Percentiles rank a stretch among this genome's conserved stretches.
phyloP scores from a whole-genome alignment of 768 basidiomycete species.

The Boletus rubroflammeus region DNA sequence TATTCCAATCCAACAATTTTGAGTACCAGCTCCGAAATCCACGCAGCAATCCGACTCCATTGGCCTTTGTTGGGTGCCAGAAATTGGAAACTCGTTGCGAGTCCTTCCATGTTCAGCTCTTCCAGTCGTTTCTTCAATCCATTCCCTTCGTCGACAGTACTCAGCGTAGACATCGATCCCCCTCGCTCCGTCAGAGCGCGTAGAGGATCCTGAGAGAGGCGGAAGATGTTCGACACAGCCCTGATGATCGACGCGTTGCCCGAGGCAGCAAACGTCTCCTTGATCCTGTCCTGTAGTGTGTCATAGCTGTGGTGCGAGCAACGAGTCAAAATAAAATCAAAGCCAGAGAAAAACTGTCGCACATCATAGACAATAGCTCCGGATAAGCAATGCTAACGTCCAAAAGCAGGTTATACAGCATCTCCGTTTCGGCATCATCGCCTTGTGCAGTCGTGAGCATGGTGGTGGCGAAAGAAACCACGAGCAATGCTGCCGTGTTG shows the following conservation, averaged over 20 bases:
- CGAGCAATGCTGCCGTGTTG: conserved; percentile 61
- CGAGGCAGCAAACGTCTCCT: conserved; percentile 65
- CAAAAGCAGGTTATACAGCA: conserved; percentile 72
- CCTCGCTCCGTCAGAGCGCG: conserved; percentile 39
- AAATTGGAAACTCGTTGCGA: conserved; percentile 72
- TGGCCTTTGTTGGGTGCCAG: conserved; percentile 51
- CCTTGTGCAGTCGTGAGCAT: conserved; percentile 74
- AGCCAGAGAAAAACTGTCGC: conserved; percentile 33
- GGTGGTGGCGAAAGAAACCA: conserved; percentile 69
- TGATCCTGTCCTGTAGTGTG: conserved; percentile 68
- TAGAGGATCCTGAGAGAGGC: conserved; percentile 56
- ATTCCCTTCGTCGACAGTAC: conserved; percentile 54
- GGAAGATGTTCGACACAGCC: conserved; percentile 73
- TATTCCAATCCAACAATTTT: conserved; percentile 44
- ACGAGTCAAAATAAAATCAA: conserved; percentile 2
- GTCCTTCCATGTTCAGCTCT: conserved; percentile 68
- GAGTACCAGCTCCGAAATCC: conserved; percentile 63
- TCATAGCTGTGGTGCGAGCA: conserved; percentile 54
- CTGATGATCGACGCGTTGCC: conserved; percentile 69
- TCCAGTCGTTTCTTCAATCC: conserved; percentile 55
- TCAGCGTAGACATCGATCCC: conserved; percentile 62
- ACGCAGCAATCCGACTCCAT: conserved; percentile 65
- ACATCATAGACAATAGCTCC: conserved; percentile 71
- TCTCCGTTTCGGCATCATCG: conserved; percentile 78
- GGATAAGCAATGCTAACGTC: conserved; percentile 67